Base-by-base conservation (phyloP, 352 stramenopile species). In the Phytopythium montanum region DNA sequence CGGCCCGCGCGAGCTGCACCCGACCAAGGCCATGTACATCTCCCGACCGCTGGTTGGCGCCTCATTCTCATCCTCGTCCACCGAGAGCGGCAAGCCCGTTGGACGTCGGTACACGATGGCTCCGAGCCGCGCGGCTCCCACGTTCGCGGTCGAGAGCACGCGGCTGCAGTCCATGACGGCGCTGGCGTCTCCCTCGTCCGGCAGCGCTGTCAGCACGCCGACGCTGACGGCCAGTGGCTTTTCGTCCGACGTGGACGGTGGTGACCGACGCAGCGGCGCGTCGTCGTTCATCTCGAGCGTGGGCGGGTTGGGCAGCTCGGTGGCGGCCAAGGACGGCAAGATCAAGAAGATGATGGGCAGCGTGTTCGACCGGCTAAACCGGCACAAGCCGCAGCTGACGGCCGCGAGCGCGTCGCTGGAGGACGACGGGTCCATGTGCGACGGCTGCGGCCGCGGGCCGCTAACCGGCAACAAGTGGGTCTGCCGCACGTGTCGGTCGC, bases 271-370 rank as follows among this genome's bases (percentile, higher is more conserved):
- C 23, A 79, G 70, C 29, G 64, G 61, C 0, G 61, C 44, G 1
- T 59, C 59, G 3, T 49, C 53, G n/a, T 64, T 55, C 31, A 63
- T 69, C n/a, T 63, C 57, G 26, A 60, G 64, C 23, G 44, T 52
- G 12, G 52, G 51, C 8, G 57, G 64, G n/a, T 29, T 52, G 4
- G 52, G 51, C n/a, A n/a, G n/a, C n/a, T n/a, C n/a, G n/a, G n/a
- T n/a, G 2, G 57, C 49, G 25, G 23, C n/a, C 9, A 76, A 81
- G 42, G 73, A 86, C 52, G 73, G 77, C 62, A 88, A 88, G 56
- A 88, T 88, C 65, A 92, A 92, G 62, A 92, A 92, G 59, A 82
- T 92, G 46, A 74, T 92, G 54, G 81, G 79, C 28, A 88, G 75
- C 38, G 69, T 90, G 6, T 85, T 85, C 65, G 79, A 87, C 51